Base-by-base conservation (phyloP, 73 alveolate genomes). In the Breviolum minutum region DNA sequence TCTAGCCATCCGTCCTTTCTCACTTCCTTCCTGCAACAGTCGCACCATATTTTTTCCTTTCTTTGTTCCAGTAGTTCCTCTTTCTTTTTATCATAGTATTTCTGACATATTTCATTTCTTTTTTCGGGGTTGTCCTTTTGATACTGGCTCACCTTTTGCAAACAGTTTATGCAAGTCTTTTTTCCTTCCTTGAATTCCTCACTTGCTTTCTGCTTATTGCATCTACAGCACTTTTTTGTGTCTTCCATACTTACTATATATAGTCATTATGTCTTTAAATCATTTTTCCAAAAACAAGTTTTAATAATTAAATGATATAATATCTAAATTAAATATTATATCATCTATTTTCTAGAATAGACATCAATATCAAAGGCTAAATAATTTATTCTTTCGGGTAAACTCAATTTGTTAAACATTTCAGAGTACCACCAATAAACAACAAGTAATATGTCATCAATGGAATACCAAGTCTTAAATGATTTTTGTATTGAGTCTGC, bases 41-140 rank as follows among this genome's bases (percentile, higher is more conserved):
- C 88, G 32, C 88, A 80, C 88, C 88, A 80, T 30, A 80, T 66
- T 66, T 80, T 80, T 12, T 80, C 68, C 88, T 80, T 80, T 79
- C 87, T 63, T 66, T 80, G 68, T 40, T 30, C 40, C 30, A 12
- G 12, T 80, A 80, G 5, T 40, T 8, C 20, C 14, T 80, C 88
- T 10, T 30, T 80, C 9, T 40, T 29, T 80, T 80, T 80, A 30
- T 80, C 88, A 80, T 80, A 80, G 20, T 80, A 27, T 40, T 66
- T 80, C 32, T 80, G 10, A 79, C 87, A 14, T 14, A 8, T 80
- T 12, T 80, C 68, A 40, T 30, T 27, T 66, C 30, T 80, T 80
- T 80, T 80, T 80, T 80, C 88, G 48, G 68, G 88, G 88, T 30
- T 80, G 69, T 80, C 48, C 48, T 80, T 80, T 6, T 8, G 30